Evolutionary conservation across 768 basidiomycete genomes (phyloP), one percentile per base, ranked within the genome.

Genomic region (Termitomyces sp.): DNA sequence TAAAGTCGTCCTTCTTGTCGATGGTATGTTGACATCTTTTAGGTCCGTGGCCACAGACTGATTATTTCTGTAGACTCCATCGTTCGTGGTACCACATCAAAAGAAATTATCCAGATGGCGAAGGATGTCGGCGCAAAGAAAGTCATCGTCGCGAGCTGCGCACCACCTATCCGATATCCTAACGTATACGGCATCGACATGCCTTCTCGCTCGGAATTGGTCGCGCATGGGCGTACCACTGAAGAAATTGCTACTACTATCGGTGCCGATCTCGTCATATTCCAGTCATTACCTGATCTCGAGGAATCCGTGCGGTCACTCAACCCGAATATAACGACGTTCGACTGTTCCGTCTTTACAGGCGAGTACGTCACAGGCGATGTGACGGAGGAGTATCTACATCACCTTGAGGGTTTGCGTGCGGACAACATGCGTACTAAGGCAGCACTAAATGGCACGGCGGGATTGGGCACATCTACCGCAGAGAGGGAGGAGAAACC

Each of bases 131-230:
- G 97, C 16, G 96, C 97, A 18, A 94, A 90, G 72, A 92, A 90
- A 64, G 93, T 99, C 65, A 88, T 98, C 61, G 86, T 98, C 46
- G 97, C 97, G 1, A 96, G 94, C 50, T 98, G 97, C 67, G 93
- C 97, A 8, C 97, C 97, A 6, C 93, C 97, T 1, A 98, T 99
- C 64, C 84, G 92, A 27, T 83, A 85, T 69, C 88, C 94, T 5
- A 97, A 98, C 68, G 97, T 99, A 5, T 98, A 99, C 71, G 97
- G 97, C 20, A 99, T 99, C 68, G 97, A 99, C 75, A 99, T 98
- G 97, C 96, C 97, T 31, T 93, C 94, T 4, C 85, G 92, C n/a
- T 74, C 78, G 36, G 96, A 98, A 68, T 87, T 98, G 32, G 94
- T 98, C 51, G 96, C 94, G 0, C 77, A 94, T 69, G 82, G 79